Conservation (phyloP, 352 stramenopile species). For the Phytopythium boreale region DNA sequence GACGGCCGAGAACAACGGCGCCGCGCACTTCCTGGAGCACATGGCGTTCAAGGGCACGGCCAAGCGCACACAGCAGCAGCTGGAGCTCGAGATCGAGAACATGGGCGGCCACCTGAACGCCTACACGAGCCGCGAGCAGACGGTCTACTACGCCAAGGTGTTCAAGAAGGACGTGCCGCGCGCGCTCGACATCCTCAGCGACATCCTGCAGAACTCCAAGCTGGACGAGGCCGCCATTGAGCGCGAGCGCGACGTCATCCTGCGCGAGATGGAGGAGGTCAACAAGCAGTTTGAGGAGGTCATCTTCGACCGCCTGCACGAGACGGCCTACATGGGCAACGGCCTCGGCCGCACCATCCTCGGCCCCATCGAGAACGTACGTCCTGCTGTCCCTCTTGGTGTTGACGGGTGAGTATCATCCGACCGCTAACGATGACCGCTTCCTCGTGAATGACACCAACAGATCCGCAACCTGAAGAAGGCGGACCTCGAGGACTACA, state of each 20-base stretch:
- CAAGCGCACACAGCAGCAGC: constrained; percentile 95
- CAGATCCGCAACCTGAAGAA: constrained; percentile 91
- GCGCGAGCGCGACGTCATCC: constrained; percentile 98
- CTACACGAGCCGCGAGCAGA: constrained; percentile 99
- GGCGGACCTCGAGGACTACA: constrained; percentile 96
- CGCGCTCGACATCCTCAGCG: constrained; percentile 98
- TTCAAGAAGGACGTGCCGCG: constrained; percentile 98
- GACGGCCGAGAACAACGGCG: constrained; percentile 98
- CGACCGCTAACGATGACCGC: constrained; percentile 3
- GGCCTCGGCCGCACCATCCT: constrained; percentile 98
- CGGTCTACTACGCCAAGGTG: constrained; percentile 99
- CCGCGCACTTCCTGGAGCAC: constrained; percentile 99
- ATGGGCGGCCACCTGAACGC: constrained; percentile 99
- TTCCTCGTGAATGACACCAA: constrained; percentile 5
- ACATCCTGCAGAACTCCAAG: constrained; percentile 99
- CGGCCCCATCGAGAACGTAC: constrained; percentile 98
- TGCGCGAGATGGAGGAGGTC: constrained; percentile 99
- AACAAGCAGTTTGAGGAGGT: constrained; percentile 99
- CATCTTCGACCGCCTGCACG: constrained; percentile 99
- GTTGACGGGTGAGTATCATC: too few relatives aligned
- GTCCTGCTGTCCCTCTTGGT: constrained; percentile 16
- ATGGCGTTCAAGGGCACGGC: constrained; percentile 99
- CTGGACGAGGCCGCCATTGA: constrained; percentile 96
- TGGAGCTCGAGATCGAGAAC: constrained; percentile 99
- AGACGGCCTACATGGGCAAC: constrained; percentile 97